Evolutionary conservation across 441 rosid species (phyloP).

Genomic region (Erysimum cheiri): DNA sequence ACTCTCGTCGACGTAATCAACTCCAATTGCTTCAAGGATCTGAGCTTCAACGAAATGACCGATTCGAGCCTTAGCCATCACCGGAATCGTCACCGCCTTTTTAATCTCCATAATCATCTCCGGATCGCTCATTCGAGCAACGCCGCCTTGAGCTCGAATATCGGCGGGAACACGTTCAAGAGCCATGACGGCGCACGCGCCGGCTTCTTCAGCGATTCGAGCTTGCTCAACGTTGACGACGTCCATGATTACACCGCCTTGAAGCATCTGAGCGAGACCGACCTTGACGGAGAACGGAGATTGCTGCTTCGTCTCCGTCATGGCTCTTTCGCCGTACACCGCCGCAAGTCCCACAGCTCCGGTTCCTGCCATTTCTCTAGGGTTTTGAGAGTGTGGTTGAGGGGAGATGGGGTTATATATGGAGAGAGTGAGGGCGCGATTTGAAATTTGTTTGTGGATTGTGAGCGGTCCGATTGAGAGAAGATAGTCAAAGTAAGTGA

Average conservation of each 20-base stretch:
- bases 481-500: conserved; percentile 11
- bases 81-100: conserved; percentile 80
- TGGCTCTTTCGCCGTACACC: conserved; percentile 74
- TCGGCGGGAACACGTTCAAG: conserved; percentile 90
- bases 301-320: conserved; percentile 68
- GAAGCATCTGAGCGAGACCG: conserved; percentile 91
- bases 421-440: conserved; percentile 13
- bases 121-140: conserved; percentile 91
- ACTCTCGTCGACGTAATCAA: conserved; percentile 90
- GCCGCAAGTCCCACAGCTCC: conserved; percentile 61
- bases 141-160: conserved; percentile 84
- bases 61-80: conserved; percentile 89
- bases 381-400: conserved; percentile 20
- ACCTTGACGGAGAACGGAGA: conserved; percentile 88
- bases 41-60: conserved; percentile 95
- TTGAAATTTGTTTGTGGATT: conserved; percentile 11
- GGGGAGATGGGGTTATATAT: not conserved
- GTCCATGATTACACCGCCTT: conserved; percentile 94
- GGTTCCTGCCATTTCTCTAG: conserved; percentile 59
- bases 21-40: conserved; percentile 78
- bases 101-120: conserved; percentile 78
- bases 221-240: conserved; percentile 84
- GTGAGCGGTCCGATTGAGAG: not conserved
- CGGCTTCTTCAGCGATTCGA: conserved; percentile 78
- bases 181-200: conserved; percentile 95